These are phyloP conservation scores for Aspergillus sp. DNA, from an alignment of 2,329 filamentous ascomycete species.

Conservation along the genomic window DNA sequence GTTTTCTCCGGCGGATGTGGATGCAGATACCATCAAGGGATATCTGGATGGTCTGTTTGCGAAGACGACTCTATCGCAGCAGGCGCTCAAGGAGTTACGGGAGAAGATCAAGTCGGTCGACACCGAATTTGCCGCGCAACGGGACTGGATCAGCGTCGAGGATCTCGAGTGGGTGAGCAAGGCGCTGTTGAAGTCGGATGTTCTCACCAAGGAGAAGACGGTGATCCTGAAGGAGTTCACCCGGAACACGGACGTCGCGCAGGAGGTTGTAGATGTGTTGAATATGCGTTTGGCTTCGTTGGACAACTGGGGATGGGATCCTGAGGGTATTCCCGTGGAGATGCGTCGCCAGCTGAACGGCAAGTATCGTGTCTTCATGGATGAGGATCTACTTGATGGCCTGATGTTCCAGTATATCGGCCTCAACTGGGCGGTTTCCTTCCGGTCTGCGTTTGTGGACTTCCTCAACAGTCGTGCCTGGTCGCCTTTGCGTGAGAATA, in stretches of 20 bases:
- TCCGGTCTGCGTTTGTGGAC: constrained; percentile 38
- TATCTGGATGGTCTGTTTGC: constrained; percentile 52
- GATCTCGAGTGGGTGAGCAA: constrained; percentile 44
- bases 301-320: constrained; percentile 50
- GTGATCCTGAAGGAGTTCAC: constrained; percentile 48
- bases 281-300: constrained; percentile 52
- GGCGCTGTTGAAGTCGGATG: constrained; percentile 46
- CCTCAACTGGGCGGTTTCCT: constrained; percentile 45
- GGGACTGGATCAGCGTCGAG: constrained; percentile 37
- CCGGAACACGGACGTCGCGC: constrained; percentile 45
- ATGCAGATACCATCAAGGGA: constrained; percentile 40
- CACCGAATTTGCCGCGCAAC: constrained; percentile 17
- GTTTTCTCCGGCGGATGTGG: constrained; percentile 45
- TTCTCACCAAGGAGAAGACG: constrained; percentile 50
- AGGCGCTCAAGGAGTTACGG: constrained; percentile 41
- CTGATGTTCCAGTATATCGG: constrained; percentile 54
- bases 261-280: constrained; percentile 53
- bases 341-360: constrained; percentile 53
- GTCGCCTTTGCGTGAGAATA: constrained; percentile 28
- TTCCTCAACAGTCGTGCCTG: constrained; percentile 39
- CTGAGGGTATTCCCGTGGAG: constrained; percentile 41
- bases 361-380: constrained; percentile 56
- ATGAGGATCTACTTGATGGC: constrained; percentile 54
- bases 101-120: constrained; percentile 36
- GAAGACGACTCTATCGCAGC: constrained; percentile 34